Conservation (phyloP, 2,329 filamentous ascomycete species). For the Bretziella fagacearum region DNA sequence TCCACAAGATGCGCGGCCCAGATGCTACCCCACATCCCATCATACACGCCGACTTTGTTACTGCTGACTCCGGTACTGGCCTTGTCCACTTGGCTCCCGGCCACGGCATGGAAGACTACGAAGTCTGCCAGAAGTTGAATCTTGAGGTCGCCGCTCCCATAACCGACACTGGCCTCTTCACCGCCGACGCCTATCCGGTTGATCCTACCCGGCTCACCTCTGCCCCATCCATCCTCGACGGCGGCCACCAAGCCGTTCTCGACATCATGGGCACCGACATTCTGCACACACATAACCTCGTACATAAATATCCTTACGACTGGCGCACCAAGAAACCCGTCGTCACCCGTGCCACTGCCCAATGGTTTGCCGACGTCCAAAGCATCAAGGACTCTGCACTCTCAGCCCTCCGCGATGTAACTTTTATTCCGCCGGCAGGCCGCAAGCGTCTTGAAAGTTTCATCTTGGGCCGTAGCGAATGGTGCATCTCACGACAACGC, state of each 20-base stretch:
- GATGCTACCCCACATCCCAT: conserved; percentile 46
- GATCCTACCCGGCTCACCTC: conserved; percentile 45
- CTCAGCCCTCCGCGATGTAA: conserved; percentile 49
- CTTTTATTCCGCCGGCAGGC: conserved; percentile 63
- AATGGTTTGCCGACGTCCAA: conserved; percentile 93
- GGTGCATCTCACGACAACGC: conserved; percentile 93
- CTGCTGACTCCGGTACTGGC: conserved; percentile 76
- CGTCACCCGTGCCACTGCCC: conserved; percentile 78
- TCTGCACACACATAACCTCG: conserved; percentile 51
- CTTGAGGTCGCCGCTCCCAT: conserved; percentile 70
- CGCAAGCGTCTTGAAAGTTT: conserved; percentile 67
- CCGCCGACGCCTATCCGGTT: conserved; percentile 57
- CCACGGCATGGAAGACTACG: conserved; percentile 93
- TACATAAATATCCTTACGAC: conserved; percentile 94
- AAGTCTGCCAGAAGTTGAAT: conserved; percentile 52
- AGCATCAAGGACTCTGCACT: conserved; percentile 63
- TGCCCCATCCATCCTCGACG: conserved; percentile 54
- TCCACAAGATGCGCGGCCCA: conserved; percentile 48
- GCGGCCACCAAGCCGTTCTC: conserved; percentile 53
- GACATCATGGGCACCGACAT: conserved; percentile 49
- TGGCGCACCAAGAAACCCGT: conserved; percentile 92
- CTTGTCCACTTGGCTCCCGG: conserved; percentile 91
- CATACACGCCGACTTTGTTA: conserved; percentile 76
- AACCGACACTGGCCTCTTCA: conserved; percentile 67
- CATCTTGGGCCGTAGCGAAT: conserved; percentile 73